phyloP scores from a whole-genome alignment of 352 stramenopile genomes.

The Globisporangium cederbergense region DNA sequence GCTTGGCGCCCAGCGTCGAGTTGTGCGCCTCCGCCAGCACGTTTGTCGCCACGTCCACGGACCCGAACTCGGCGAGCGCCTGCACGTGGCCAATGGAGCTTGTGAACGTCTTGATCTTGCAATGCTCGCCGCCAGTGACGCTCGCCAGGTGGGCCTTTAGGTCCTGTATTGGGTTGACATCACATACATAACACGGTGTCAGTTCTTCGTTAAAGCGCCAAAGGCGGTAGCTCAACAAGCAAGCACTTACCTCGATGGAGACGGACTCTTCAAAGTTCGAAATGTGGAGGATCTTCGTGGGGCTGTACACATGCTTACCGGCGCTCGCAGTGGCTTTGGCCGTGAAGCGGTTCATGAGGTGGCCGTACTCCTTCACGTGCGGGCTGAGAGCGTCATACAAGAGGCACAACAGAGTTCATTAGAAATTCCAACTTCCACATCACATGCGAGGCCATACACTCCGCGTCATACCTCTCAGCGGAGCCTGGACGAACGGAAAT shows the following conservation, averaged over 20 bases:
- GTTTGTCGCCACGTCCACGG: slow-evolving; percentile 47
- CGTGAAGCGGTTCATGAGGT: slow-evolving; percentile 54
- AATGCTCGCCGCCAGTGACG: slow-evolving; percentile 39
- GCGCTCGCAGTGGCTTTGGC: slow-evolving; percentile 46
- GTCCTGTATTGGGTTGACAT: slow-evolving; percentile 17
- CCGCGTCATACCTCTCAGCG: slow-evolving; percentile 10
- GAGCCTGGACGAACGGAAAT: slow-evolving; percentile 33
- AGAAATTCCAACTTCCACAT: too few relatives aligned
- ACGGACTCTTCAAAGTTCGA: slow-evolving; percentile 51
- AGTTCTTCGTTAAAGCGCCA: not conserved
- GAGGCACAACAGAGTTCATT: not conserved
- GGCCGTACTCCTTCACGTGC: slow-evolving; percentile 45
- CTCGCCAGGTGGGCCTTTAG: slow-evolving; percentile 31
- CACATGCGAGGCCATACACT: too few relatives aligned
- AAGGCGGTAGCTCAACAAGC: not conserved
- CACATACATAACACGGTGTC: not conserved
- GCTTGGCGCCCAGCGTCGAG: slow-evolving; percentile 25
- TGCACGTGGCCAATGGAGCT: slow-evolving; percentile 48
- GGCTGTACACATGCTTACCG: slow-evolving; percentile 66
- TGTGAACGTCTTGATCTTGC: slow-evolving; percentile 43
- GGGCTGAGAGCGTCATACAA: slow-evolving; percentile 6
- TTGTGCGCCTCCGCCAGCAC: slow-evolving; percentile 55
- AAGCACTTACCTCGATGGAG: slow-evolving; percentile 25
- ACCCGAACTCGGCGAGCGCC: slow-evolving; percentile 48
- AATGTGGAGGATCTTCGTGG: slow-evolving; percentile 58